A percentile compares a stretch with the other conserved stretches of the same genome.
Evolutionary conservation across 352 stramenopile genomes (phyloP).

Genomic region (Thalassiosira pacifica): DNA sequence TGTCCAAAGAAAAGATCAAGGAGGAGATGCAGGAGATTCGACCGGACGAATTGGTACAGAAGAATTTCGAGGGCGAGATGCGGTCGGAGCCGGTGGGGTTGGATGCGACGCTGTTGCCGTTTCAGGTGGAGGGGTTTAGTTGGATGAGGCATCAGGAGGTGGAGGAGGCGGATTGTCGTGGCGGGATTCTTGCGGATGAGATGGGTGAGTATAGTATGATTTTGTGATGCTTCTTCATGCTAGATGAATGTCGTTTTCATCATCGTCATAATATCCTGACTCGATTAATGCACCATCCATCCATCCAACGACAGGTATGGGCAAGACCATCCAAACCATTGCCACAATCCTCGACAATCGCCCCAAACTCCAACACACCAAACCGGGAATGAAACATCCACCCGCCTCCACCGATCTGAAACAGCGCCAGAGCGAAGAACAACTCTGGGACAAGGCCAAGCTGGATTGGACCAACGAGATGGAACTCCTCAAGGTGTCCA

Average conservation of each 20-base stretch:
- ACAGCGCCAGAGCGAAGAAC: constrained; percentile 74
- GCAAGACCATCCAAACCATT: constrained; percentile 98
- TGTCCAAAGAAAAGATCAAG: constrained; percentile 67
- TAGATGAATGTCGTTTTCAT: no score
- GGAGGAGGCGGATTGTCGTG: constrained; percentile 86
- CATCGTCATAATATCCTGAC: no score
- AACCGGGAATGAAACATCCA: constrained; percentile 76
- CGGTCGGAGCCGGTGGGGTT: constrained; percentile 68
- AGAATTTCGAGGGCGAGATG: constrained; percentile 77
- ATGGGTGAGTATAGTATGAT: constrained; percentile 88
- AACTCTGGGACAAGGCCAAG: constrained; percentile 70
- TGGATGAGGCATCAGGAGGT: constrained; percentile 96
- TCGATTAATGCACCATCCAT: neutral
- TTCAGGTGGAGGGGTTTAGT: constrained; percentile 96
- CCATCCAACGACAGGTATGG: constrained; percentile 44
- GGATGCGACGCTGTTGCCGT: constrained; percentile 92
- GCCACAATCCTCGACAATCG: constrained; percentile 94
- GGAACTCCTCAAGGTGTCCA: constrained; percentile 80
- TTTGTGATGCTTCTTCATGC: neutral
- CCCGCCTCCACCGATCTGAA: constrained; percentile 55
- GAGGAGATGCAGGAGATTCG: constrained; percentile 80
- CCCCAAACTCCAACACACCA: constrained; percentile 81
- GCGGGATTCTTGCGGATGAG: constrained; percentile 98
- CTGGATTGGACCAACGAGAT: constrained; percentile 82
- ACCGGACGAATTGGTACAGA: constrained; percentile 84